Conservation (phyloP, 352 stramenopile species). For the Discostella stelligera region DNA sequence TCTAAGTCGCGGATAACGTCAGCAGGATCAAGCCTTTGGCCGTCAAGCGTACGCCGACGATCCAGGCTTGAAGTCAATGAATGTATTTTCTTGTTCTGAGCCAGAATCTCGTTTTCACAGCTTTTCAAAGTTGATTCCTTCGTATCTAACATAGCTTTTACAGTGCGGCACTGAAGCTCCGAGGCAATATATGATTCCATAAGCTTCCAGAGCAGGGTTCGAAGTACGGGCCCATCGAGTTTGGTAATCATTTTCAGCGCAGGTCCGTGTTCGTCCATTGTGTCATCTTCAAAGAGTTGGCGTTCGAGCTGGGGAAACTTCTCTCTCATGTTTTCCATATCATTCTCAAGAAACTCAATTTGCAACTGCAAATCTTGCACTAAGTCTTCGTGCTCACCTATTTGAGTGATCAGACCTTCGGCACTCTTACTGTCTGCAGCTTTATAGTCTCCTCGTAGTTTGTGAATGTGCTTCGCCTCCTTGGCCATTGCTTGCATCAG, state of each 20-base stretch:
- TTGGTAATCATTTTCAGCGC: slow-evolving; percentile 54
- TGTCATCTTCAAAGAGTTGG: slow-evolving; percentile 20
- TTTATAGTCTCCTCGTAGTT: slow-evolving; percentile 29
- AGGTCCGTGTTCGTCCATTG: slow-evolving; percentile 26
- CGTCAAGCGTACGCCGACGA: slow-evolving; percentile 35
- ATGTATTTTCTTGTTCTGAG: slow-evolving; percentile 49
- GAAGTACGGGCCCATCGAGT: slow-evolving; percentile 43
- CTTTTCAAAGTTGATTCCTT: slow-evolving; percentile 60
- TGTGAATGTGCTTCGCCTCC: slow-evolving; percentile 60
- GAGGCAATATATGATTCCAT: slow-evolving; percentile 18
- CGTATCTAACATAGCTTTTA: slow-evolving; percentile 16
- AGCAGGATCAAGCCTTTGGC: slow-evolving; percentile 28
- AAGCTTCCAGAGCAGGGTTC: slow-evolving; percentile 41
- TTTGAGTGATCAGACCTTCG: slow-evolving; percentile 22
- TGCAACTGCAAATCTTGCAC: slow-evolving; percentile 76
- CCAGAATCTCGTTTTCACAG: slow-evolving; percentile 69
- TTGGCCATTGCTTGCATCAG: slow-evolving; percentile 69
- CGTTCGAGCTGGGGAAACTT: slow-evolving; percentile 48
- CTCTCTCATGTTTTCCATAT: slow-evolving; percentile 61
- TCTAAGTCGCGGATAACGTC: slow-evolving; percentile 33
- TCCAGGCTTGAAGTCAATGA: slow-evolving; percentile 54
- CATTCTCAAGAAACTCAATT: slow-evolving; percentile 66
- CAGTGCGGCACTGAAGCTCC: slow-evolving; percentile 17
- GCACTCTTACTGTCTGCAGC: slow-evolving; percentile 13
- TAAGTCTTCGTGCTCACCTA: slow-evolving; percentile 47